A percentile compares a stretch with the other conserved stretches of the same genome.
These are phyloP conservation scores for Talaromyces verruculosus DNA, from an alignment of 2,329 filamentous ascomycete species.

Conservation along the genomic window DNA sequence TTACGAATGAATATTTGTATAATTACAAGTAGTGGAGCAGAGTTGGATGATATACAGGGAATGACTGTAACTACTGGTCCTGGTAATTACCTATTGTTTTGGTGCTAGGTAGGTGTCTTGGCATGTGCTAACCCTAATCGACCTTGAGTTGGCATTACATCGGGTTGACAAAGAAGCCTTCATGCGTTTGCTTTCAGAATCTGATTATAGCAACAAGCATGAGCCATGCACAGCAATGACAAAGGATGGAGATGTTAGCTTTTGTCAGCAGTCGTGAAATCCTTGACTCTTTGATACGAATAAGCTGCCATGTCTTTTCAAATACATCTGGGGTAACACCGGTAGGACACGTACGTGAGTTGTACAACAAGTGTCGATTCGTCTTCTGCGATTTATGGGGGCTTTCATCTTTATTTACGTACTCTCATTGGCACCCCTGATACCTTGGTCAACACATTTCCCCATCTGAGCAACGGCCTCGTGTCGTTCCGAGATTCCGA, in stretches of 20 bases:
- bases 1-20: too few relatives aligned
- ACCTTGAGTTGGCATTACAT: not conserved
- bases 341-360: not conserved
- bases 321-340: not conserved
- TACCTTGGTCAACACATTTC: not conserved
- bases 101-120: too few relatives aligned
- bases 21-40: too few relatives aligned
- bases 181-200: not conserved
- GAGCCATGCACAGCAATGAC: not conserved
- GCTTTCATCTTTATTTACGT: not conserved
- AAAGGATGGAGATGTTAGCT: not conserved
- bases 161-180: not conserved
- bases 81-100: too few relatives aligned
- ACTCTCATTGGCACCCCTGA: too few relatives aligned
- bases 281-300: not conserved
- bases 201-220: not conserved
- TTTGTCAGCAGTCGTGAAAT: not conserved
- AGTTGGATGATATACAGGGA: too few relatives aligned
- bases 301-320: not conserved
- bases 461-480: not conserved
- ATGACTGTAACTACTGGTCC: too few relatives aligned
- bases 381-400: not conserved
- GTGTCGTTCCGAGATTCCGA: not conserved
- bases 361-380: not conserved
- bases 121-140: too few relatives aligned